A percentile compares a stretch with the other conserved stretches of the same genome.
phyloP scores from a whole-genome alignment of 192 early-diverging fungal species.

The Pilaira anomala region DNA sequence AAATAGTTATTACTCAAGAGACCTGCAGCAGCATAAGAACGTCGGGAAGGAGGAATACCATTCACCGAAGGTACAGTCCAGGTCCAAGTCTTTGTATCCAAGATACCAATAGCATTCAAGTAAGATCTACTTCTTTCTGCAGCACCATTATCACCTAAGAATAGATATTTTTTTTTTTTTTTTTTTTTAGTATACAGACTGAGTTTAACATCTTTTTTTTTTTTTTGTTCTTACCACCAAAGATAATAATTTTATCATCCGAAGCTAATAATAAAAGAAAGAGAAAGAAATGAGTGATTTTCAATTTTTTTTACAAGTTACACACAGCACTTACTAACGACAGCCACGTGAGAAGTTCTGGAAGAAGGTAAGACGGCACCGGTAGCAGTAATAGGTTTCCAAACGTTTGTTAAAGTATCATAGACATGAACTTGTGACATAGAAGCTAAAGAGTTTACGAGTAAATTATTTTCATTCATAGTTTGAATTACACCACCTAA shows the following conservation, averaged over 20 bases:
- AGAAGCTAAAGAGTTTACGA: slow-evolving; percentile 2
- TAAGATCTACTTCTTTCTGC: slow-evolving; percentile 8
- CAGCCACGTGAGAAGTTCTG: slow-evolving; percentile 25
- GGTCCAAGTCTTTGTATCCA: slow-evolving; percentile 32
- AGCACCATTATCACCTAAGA: slow-evolving; percentile 23
- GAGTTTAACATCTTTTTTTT: no score
- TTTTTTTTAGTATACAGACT: not conserved
- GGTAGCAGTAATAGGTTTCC: slow-evolving; percentile 4
- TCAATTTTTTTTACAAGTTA: no score
- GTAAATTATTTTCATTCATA: no score
- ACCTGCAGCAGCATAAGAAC: slow-evolving; percentile 22
- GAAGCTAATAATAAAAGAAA: slow-evolving; percentile 10
- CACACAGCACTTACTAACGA: slow-evolving; percentile 29
- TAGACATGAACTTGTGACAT: slow-evolving; percentile 23
- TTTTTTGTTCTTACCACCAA: slow-evolving; percentile 30
- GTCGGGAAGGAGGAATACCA: slow-evolving; percentile 28
- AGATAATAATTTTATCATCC: slow-evolving; percentile 23
- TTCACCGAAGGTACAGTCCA: slow-evolving; percentile 19
- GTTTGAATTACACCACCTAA: slow-evolving; percentile 22
- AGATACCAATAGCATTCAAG: slow-evolving; percentile 9
- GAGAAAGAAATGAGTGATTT: slow-evolving; percentile 3
- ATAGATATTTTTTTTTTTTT: no score
- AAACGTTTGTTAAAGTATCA: slow-evolving; percentile 23
- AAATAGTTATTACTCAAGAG: slow-evolving; percentile 22
- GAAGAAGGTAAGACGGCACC: slow-evolving; percentile 12